Conservation (phyloP, 2,329 filamentous ascomycete species). For the Didymella sp. region DNA sequence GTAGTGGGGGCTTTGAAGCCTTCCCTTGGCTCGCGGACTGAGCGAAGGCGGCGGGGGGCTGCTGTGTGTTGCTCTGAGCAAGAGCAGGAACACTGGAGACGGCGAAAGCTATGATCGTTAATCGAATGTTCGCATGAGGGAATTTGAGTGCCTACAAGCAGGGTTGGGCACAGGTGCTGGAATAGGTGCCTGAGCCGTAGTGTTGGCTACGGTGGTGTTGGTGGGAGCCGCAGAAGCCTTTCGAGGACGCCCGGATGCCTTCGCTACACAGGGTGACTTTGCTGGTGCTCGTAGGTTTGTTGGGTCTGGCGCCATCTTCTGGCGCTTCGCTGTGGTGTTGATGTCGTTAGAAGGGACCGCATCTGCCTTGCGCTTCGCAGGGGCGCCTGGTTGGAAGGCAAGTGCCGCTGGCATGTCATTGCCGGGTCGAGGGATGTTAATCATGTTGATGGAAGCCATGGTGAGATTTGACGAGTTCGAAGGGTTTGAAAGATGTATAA, state of each 20-base stretch:
- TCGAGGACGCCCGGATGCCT: not conserved
- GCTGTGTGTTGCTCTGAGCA: not conserved
- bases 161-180: not conserved
- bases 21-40: too few relatives aligned
- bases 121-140: not conserved
- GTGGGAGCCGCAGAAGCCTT: not conserved
- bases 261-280: not conserved
- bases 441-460: not conserved
- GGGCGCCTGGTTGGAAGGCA: not conserved
- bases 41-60: not conserved
- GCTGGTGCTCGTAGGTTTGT: not conserved
- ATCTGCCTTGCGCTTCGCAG: not conserved
- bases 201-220: not conserved
- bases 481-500: not conserved
- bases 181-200: not conserved
- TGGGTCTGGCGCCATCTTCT: not conserved
- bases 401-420: not conserved
- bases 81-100: not conserved
- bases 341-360: not conserved
- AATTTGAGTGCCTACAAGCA: not conserved
- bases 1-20: not conserved
- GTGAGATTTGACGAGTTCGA: not conserved
- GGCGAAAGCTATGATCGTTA: not conserved
- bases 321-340: not conserved
- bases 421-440: not conserved